Percentiles rank a stretch among this genome's conserved stretches.
Evolutionary conservation across 106 monocot species (phyloP).

Genomic region (Allium sativum): DNA sequence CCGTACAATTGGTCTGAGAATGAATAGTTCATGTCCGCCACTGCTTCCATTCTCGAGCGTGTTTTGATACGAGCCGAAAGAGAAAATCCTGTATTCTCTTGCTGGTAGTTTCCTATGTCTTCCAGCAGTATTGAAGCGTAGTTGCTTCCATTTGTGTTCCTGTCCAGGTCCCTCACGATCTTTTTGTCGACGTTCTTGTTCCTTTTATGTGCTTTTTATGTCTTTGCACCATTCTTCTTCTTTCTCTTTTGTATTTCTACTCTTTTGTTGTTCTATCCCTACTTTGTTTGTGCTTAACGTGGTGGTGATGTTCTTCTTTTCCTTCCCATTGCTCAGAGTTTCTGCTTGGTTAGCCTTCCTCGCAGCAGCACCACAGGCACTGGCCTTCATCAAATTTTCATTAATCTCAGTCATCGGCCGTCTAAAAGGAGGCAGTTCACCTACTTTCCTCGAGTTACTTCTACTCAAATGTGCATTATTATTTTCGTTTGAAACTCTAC

Average conservation of each 20-base stretch:
- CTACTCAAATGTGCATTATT: slow-evolving; percentile 33
- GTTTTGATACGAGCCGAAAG: slow-evolving; percentile 90
- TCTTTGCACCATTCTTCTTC: too few species aligned
- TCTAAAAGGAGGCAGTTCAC: slow-evolving; percentile 69
- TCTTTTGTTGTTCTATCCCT: too few species aligned
- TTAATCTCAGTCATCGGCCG: slow-evolving; percentile 85
- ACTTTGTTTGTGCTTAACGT: too few species aligned
- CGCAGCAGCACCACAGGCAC: slow-evolving; percentile 2
- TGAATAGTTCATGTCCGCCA: slow-evolving; percentile 80
- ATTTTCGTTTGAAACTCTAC: slow-evolving; percentile 36
- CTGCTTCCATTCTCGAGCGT: slow-evolving; percentile 86
- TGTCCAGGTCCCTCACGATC: slow-evolving; percentile 41
- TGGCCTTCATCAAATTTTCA: slow-evolving; percentile 34
- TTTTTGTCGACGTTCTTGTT: slow-evolving; percentile 43
- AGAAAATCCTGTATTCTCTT: slow-evolving; percentile 43
- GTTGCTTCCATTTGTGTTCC: slow-evolving; percentile 10
- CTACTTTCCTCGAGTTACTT: slow-evolving; percentile 59
- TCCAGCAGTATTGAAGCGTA: slow-evolving; percentile 70
- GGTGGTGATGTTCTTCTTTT: too few species aligned
- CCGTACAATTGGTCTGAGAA: slow-evolving; percentile 17
- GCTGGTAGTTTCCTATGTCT: slow-evolving; percentile 83
- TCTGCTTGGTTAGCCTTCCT: slow-evolving; percentile 14
- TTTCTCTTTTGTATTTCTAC: too few species aligned
- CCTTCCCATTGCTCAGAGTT: neutral
- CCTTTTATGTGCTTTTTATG: slow-evolving; percentile 6